These are phyloP conservation scores for Pythium monospermum DNA, from an alignment of 352 stramenopile genomes.

Conservation along the genomic window DNA sequence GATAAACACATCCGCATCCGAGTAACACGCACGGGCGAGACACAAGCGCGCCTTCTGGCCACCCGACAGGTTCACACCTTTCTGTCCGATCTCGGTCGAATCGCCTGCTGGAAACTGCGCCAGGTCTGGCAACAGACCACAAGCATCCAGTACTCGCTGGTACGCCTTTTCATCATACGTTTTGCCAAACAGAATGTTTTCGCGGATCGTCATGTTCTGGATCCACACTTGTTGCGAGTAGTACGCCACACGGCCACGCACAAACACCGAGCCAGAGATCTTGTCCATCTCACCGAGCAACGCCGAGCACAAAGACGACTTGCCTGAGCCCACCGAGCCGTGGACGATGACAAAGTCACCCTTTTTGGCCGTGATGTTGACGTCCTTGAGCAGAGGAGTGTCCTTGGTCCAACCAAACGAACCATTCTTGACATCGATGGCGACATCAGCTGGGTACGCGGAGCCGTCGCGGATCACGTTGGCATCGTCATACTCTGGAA, in stretches of 20 bases:
- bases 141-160: constrained; percentile 62
- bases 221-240: constrained; percentile 90
- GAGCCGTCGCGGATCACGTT: constrained; percentile 21
- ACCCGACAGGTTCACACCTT: constrained; percentile 93
- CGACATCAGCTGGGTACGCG: constrained; percentile 5
- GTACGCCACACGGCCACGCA: constrained; percentile 49
- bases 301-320: constrained; percentile 48
- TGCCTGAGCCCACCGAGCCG: constrained; percentile 42
- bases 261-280: constrained; percentile 25
- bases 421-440: constrained; percentile 24
- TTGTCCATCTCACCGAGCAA: constrained; percentile 86
- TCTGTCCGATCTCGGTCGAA: constrained; percentile 93
- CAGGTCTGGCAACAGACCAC: constrained; percentile 84
- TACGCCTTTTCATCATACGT: constrained; percentile 48
- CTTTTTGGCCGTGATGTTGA: constrained; percentile 36
- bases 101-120: constrained; percentile 78
- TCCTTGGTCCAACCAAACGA: constrained; percentile 33
- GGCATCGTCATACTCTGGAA: constrained; percentile 20
- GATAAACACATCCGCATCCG: constrained; percentile 56
- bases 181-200: constrained; percentile 93
- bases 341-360: constrained; percentile 51
- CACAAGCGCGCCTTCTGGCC: constrained; percentile 87
- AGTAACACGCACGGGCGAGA: constrained; percentile 69
- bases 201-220: constrained; percentile 90
- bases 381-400: constrained; percentile 21